Percentiles rank a stretch among this genome's conserved stretches.
phyloP scores from a whole-genome alignment of 2,329 filamentous ascomycete genomes.

The Sporothrix luriei region DNA sequence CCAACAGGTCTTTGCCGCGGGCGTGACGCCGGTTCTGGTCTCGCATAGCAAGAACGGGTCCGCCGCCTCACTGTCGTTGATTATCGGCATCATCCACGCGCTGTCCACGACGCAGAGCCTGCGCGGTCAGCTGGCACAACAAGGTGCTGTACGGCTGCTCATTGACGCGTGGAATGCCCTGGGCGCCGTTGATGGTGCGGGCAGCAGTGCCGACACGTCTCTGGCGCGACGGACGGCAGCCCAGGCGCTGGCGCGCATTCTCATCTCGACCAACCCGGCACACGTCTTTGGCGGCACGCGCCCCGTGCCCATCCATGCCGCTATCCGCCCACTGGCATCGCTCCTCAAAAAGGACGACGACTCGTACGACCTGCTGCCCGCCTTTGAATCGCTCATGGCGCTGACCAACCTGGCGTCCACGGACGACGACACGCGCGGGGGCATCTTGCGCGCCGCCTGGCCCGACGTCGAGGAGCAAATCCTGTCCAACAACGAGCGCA shows the following conservation, averaged over 20 bases:
- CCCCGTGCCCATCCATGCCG: slow-evolving; percentile 72
- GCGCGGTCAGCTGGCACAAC: slow-evolving; percentile 81
- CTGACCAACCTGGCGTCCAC: slow-evolving; percentile 90
- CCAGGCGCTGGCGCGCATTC: slow-evolving; percentile 79
- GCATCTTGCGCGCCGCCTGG: slow-evolving; percentile 75
- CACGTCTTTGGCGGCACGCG: slow-evolving; percentile 80
- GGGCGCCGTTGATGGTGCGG: slow-evolving; percentile 50
- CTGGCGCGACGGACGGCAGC: slow-evolving; percentile 63
- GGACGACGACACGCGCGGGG: slow-evolving; percentile 65
- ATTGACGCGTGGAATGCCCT: slow-evolving; percentile 70
- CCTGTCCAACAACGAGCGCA: slow-evolving; percentile 70
- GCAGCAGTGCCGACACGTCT: slow-evolving; percentile 29
- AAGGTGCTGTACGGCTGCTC: slow-evolving; percentile 87
- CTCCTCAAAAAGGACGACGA: slow-evolving; percentile 62
- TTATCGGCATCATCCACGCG: slow-evolving; percentile 74
- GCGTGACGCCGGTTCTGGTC: slow-evolving; percentile 74
- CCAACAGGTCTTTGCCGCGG: slow-evolving; percentile 74
- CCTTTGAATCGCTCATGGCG: slow-evolving; percentile 87
- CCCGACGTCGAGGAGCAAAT: slow-evolving; percentile 79
- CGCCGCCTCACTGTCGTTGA: slow-evolving; percentile 68
- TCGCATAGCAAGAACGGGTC: slow-evolving; percentile 74
- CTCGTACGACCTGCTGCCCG: slow-evolving; percentile 72
- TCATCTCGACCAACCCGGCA: slow-evolving; percentile 82
- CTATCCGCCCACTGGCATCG: slow-evolving; percentile 77
- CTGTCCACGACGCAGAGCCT: slow-evolving; percentile 73